Evolutionary conservation across 306 rosid species (phyloP).

Genomic region (Vachellia collinsii): DNA sequence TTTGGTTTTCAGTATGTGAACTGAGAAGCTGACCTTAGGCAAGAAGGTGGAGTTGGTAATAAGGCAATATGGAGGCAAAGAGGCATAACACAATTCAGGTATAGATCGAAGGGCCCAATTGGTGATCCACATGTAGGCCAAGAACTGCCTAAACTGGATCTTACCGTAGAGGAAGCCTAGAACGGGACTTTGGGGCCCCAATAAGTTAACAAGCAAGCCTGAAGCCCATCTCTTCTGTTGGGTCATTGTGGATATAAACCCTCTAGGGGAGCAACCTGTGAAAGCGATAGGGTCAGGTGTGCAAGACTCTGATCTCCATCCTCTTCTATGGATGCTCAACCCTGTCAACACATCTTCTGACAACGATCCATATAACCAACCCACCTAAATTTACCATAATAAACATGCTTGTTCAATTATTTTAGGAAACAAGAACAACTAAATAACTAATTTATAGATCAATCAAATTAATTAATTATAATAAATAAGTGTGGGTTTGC

Average conservation of each 20-base stretch:
- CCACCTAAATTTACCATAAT: constrained; percentile 29
- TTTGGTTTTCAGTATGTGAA: neutral
- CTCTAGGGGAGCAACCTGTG: constrained; percentile 58
- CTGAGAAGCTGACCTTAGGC: constrained; percentile 53
- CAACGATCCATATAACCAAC: constrained; percentile 53
- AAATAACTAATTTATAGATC: no score
- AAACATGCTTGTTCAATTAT: neutral
- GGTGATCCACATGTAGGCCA: constrained; percentile 43
- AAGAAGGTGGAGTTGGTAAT: constrained; percentile 63
- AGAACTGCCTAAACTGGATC: constrained; percentile 57
- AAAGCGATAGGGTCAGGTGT: constrained; percentile 54
- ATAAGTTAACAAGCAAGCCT: constrained; percentile 52
- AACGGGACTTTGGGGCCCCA: constrained; percentile 58
- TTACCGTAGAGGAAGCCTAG: constrained; percentile 47
- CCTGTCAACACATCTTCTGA: constrained; percentile 69
- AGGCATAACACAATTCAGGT: constrained; percentile 54
- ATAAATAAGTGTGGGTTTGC: no score
- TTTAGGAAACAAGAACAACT: neutral
- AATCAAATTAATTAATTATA: no score
- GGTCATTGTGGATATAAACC: constrained; percentile 44
- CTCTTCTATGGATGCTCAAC: constrained; percentile 52
- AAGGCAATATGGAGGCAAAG: constrained; percentile 59
- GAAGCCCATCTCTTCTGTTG: constrained; percentile 71
- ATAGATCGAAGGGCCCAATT: constrained; percentile 48
- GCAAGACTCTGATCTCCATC: constrained; percentile 61